phyloP scores from a whole-genome alignment of 1,284 basidiomycete genomes.

The Lentinula novae-zelandiae region DNA sequence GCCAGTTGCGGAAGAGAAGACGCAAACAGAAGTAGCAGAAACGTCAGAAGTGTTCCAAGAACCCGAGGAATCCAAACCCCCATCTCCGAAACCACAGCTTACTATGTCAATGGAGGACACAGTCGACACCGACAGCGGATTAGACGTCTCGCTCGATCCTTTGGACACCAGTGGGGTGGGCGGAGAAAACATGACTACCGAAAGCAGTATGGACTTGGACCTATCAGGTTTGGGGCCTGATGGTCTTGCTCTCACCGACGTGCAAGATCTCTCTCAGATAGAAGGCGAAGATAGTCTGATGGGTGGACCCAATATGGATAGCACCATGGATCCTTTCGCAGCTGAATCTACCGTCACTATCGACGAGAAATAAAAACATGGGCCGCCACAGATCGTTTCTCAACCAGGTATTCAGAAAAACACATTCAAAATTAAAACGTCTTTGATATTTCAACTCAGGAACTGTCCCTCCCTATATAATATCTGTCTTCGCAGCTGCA shows the following conservation, averaged over 20 bases:
- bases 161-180: conserved; percentile 40
- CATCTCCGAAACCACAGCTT: conserved; percentile 57
- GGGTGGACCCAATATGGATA: conserved; percentile 59
- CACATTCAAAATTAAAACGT: background rate
- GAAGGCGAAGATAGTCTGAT: conserved; percentile 46
- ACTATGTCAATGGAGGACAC: conserved; percentile 31
- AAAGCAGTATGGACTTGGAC: conserved; percentile 40
- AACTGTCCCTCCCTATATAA: background rate
- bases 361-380: background rate
- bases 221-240: conserved; percentile 63
- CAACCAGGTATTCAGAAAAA: background rate
- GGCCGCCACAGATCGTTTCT: background rate
- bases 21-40: conserved; percentile 27
- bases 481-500: background rate
- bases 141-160: conserved; percentile 47
- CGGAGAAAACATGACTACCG: conserved; percentile 30
- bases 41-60: conserved; percentile 23
- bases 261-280: conserved; percentile 55
- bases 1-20: conserved; percentile 30
- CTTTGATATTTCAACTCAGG: background rate
- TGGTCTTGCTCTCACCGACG: conserved; percentile 51
- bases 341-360: conserved; percentile 7
- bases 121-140: conserved; percentile 18
- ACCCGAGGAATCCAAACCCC: conserved; percentile 48
- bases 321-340: conserved; percentile 54